phyloP scores from a whole-genome alignment of 257 asterid genomes.

The Apocynum venetum region DNA sequence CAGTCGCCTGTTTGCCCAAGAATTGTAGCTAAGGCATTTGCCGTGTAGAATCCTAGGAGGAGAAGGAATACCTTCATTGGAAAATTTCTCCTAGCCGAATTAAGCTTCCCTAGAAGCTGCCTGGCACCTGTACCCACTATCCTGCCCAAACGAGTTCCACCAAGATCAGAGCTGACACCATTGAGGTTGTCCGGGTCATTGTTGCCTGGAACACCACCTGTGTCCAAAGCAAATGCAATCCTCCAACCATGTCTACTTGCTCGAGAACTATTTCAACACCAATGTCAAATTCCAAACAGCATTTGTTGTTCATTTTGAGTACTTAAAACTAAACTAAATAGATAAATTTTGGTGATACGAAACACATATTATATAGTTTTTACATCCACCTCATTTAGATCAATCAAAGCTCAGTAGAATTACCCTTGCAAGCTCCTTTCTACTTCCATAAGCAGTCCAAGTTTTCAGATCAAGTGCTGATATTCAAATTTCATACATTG shows the following conservation, averaged over 20 bases:
- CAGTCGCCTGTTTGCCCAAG: conserved; percentile 98
- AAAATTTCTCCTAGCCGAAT: conserved; percentile 71
- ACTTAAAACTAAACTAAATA: neutral
- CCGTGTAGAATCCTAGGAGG: conserved; percentile 91
- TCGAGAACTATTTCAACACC: conserved; percentile 29
- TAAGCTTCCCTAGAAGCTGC: conserved; percentile 66
- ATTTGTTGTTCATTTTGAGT: neutral
- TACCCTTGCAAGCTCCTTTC: neutral
- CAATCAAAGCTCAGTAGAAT: neutral
- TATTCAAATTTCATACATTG: neutral
- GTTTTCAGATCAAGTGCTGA: neutral
- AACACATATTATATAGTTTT: neutral
- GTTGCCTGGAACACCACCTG: conserved; percentile 59
- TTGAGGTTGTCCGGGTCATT: conserved; percentile 46
- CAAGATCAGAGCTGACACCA: conserved; percentile 41
- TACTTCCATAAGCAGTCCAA: neutral
- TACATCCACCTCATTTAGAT: neutral
- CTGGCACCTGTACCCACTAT: conserved; percentile 80
- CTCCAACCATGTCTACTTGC: conserved; percentile 35
- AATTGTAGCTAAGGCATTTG: conserved; percentile 88
- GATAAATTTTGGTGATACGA: neutral
- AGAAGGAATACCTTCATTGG: conserved; percentile 90
- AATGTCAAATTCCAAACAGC: conserved; percentile 8
- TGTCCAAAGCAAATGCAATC: conserved; percentile 57
- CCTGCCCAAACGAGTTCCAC: conserved; percentile 88